Percentiles rank a stretch among this genome's conserved stretches.
Conservation (phyloP, 2,329 filamentous ascomycete genomes). For the Dendryphion nanum region DNA sequence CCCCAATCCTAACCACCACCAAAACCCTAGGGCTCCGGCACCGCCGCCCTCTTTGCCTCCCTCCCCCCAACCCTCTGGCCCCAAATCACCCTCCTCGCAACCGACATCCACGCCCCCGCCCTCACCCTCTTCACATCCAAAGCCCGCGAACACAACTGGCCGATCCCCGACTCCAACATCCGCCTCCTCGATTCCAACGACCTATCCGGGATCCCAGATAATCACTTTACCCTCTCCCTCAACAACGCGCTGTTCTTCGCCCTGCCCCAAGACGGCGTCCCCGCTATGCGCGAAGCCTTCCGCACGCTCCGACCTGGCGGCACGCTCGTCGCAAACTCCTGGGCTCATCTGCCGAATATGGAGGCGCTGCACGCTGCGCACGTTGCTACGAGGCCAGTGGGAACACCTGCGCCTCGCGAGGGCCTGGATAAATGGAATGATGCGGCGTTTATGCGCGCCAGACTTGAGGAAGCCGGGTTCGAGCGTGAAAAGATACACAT, state of each 20-base stretch:
- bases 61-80: neutral
- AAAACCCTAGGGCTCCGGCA: no score
- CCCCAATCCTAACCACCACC: no score
- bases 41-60: slow-evolving; percentile 5
- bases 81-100: slow-evolving; percentile 2
- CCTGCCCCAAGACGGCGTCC: slow-evolving; percentile 11
- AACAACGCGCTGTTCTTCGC: slow-evolving; percentile 8
- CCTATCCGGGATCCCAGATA: no score
- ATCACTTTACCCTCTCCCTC: slow-evolving; percentile 9
- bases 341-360: slow-evolving; percentile 10
- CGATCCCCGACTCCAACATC: no score
- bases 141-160: neutral
- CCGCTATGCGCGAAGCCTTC: slow-evolving; percentile 11
- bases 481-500: slow-evolving; percentile 2
- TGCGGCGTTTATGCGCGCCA: slow-evolving; percentile 1
- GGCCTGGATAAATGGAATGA: slow-evolving; percentile 8
- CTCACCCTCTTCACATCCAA: slow-evolving; percentile 6
- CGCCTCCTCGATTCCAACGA: no score
- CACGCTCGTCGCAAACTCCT: slow-evolving; percentile 7
- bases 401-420: slow-evolving; percentile 4
- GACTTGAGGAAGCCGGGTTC: slow-evolving; percentile 8
- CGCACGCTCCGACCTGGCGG: slow-evolving; percentile 15
- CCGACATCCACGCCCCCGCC: slow-evolving; percentile 7
- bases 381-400: slow-evolving; percentile 6
- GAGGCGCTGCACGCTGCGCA: slow-evolving; percentile 6